Base-by-base conservation (phyloP, 2,329 filamentous ascomycete genomes). In the Exophiala alcalophila region DNA sequence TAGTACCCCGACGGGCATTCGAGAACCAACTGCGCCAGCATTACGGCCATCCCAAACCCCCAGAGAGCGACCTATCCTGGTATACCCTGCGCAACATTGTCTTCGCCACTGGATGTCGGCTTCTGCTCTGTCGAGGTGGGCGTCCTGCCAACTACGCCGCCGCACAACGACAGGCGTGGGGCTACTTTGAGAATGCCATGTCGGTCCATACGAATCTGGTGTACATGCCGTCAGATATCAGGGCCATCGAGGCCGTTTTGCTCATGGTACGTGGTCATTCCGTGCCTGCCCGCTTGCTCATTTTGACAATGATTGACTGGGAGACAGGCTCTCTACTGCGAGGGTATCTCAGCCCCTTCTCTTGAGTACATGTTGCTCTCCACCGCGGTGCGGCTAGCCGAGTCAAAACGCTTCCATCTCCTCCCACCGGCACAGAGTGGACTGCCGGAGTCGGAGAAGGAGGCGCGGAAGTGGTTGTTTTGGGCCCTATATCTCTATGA, bases 401-500 rank as follows among this genome's bases (percentile, higher is more conserved):
- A 23, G 5, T 14, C 31, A 5, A 36, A 37, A 30, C 27, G 40
- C 7, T 25, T 43, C 6, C 40, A 43, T 25, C 40, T 29, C 10
- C 31, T 24, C 23, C 25, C 40, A 21, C 19, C 31, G 3, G 11
- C 9, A 6, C 5, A 7, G 9, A 29, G 24, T 20, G 30, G 18
- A 4, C 12, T 36, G n/a, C n/a, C 14, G 15, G 16, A 14, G 5
- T 12, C 31, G 14, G 31, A 43, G 3, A 11, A 29, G 11, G 7
- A 11, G 3, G 12, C 23, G 20, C 24, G 20, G 11, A 38, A 14
- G 16, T 39, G 33, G 34, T 6, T 39, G 11, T 38, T 44, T 8
- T 44, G 41, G 41, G 41, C 29, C 4, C 20, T 39, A 5, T 44
- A 44, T 14, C 25, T 15, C 19, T 38, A 11, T 4, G 41, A 44